Conservation (phyloP, 805 yeast species). For the Candida silvatica region DNA sequence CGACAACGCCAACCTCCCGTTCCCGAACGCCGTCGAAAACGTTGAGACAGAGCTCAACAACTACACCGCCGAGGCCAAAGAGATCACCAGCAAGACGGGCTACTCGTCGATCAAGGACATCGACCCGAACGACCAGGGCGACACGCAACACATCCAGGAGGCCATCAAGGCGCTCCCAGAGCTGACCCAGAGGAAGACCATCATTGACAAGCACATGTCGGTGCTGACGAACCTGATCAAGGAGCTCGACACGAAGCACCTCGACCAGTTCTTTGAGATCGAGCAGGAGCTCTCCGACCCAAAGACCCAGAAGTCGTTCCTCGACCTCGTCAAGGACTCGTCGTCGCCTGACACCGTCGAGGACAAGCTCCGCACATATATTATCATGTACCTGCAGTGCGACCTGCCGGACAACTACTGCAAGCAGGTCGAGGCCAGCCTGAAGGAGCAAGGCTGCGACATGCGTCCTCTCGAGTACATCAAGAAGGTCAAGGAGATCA, state of each 20-base stretch:
- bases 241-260: constrained; percentile 75
- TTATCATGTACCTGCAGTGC: constrained; percentile 61
- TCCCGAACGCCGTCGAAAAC: constrained; percentile 98
- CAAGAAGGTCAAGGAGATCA: constrained; percentile 71
- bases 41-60: constrained; percentile 76
- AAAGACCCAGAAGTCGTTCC: constrained; percentile 48
- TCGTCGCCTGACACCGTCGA: constrained; percentile 46
- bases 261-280: constrained; percentile 88
- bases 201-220: constrained; percentile 95
- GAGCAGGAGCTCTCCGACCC: constrained; percentile 75
- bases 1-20: constrained; percentile 76
- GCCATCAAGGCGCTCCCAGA: constrained; percentile 93
- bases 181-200: constrained; percentile 75
- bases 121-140: constrained; percentile 47
- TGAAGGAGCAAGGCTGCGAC: constrained; percentile 49
- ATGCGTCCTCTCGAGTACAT: constrained; percentile 62
- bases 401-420: constrained; percentile 39
- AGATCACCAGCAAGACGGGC: constrained; percentile 67
- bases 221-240: constrained; percentile 77
- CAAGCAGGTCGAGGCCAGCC: constrained; percentile 53
- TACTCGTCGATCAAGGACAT: constrained; percentile 70
- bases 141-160: constrained; percentile 63
- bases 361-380: constrained; percentile 84
- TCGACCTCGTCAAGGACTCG: constrained; percentile 40
- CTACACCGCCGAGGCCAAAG: constrained; percentile 84